These are phyloP conservation scores for Leccinum subtestaceum DNA, from an alignment of 768 basidiomycete species.

Conservation along the genomic window DNA sequence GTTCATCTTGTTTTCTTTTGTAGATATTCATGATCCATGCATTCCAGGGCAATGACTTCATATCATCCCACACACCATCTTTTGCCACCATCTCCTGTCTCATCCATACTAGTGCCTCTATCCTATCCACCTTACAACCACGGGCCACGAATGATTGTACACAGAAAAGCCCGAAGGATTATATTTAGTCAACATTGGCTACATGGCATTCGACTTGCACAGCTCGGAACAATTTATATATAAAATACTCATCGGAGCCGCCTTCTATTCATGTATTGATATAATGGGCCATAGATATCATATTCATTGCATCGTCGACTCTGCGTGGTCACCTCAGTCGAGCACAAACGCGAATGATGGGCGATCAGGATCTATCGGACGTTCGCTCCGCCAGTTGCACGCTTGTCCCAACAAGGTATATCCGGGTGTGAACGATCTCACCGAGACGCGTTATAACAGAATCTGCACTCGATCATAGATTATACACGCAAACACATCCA, in stretches of 20 bases:
- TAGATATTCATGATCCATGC: slow-evolving; percentile 9
- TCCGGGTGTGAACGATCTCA: slow-evolving; percentile 1
- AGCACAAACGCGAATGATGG: background rate
- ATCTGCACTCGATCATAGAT: background rate
- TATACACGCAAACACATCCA: background rate
- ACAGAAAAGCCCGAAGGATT: slow-evolving; percentile 3
- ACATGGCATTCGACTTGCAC: slow-evolving; percentile 2
- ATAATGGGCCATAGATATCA: background rate
- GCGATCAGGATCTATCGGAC: background rate
- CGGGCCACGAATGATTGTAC: slow-evolving; percentile 10
- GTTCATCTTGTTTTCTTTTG: background rate
- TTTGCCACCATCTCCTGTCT: slow-evolving; percentile 3
- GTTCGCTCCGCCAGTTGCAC: background rate
- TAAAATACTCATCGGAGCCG: background rate
- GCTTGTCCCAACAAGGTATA: background rate
- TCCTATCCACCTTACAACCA: background rate
- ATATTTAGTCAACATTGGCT: slow-evolving; percentile 4
- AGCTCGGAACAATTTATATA: slow-evolving; percentile 1
- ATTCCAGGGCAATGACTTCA: background rate
- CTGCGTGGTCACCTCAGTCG: background rate
- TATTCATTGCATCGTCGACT: background rate
- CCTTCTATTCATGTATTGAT: slow-evolving; percentile 1
- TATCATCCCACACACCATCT: slow-evolving; percentile 11
- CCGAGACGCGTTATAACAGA: background rate
- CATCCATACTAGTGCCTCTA: slow-evolving; percentile 4